These are phyloP conservation scores for Monilinia vaccinii-corymbosi DNA, from an alignment of 2,329 filamentous ascomycete species.

Conservation along the genomic window DNA sequence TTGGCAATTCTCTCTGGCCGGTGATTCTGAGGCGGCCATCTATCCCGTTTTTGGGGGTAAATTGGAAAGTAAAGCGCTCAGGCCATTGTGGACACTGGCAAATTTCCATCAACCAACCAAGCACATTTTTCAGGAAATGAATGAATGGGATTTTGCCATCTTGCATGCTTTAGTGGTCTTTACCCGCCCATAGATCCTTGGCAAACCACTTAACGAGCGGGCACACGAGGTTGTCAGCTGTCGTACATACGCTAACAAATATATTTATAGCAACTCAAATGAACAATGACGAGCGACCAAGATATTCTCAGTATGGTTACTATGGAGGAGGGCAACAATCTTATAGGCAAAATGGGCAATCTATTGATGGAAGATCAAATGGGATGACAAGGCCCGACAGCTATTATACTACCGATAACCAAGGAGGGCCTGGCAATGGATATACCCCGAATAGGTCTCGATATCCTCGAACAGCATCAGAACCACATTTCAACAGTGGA, in stretches of 20 bases:
- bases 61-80: conserved; percentile 9
- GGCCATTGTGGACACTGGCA: not conserved
- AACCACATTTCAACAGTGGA: conserved; percentile 26
- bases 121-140: conserved; percentile 7
- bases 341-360: conserved; percentile 22
- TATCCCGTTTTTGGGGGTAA: conserved; percentile 9
- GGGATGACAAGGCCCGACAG: conserved; percentile 36
- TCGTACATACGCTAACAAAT: conserved; percentile 8
- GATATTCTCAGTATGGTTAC: conserved; percentile 28
- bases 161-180: conserved; percentile 2
- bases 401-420: conserved; percentile 29
- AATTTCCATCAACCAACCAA: conserved; percentile 14
- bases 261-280: conserved; percentile 24
- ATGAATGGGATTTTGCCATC: not conserved
- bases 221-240: not conserved
- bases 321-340: conserved; percentile 26
- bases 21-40: not conserved
- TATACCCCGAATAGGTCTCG: conserved; percentile 28
- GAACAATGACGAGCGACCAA: conserved; percentile 23
- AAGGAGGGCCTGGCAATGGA: conserved; percentile 22
- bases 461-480: conserved; percentile 28
- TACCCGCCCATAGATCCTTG: conserved; percentile 4
- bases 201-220: not conserved
- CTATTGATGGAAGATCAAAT: conserved; percentile 28
- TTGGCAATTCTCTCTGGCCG: not conserved